Evolutionary conservation across 257 asterid genomes (phyloP), one percentile per base, ranked within the genome.

Genomic region (Solanum virginianum): DNA sequence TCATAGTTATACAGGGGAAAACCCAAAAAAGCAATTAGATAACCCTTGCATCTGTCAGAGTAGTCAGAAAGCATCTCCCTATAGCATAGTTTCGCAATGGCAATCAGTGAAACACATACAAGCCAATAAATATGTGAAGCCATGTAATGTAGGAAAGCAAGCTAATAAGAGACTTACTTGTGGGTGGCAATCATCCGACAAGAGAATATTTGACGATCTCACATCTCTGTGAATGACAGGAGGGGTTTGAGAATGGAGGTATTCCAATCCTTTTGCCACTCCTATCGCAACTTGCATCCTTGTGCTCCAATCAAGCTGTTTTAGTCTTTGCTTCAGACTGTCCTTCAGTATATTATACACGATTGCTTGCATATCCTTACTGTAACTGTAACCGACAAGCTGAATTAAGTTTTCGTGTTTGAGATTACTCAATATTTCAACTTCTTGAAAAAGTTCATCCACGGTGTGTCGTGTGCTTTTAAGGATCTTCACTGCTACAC

Each of bases 171-270:
- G 54, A 62, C 92, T 89, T 87, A 92, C 98, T 59, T 86, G 91
- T 83, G 98, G 95, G 70, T 88, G 88, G 83, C 90, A 90, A 22
- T 90, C 89, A 77, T 88, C 92, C 12, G 90, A 90, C 51, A 95
- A 91, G 86, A 94, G 94, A 72, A 95, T 86, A 83, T 95, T 94
- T 47, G 98, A 90, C 32, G 97, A 94, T 51, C 92, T 95, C 66
- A 95, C 88, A 26, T 92, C 96, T 45, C 93, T 90, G 85, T 95
- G 98, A 80, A 92, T 77, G 85, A 95, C 85, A 22, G 94, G 95
- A 85, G 97, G 97, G 80, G 90, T 80, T 81, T 86, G 87, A 74
- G 94, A 92, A 88, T 95, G 98, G 72, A 95, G 94, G 86, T 89
- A 89, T 56, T 89, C 95, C 66, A 95, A 88, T 15, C 95, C 97